Evolutionary conservation across 2,329 filamentous ascomycete species (phyloP).

Genomic region (Balansia obtecta): DNA sequence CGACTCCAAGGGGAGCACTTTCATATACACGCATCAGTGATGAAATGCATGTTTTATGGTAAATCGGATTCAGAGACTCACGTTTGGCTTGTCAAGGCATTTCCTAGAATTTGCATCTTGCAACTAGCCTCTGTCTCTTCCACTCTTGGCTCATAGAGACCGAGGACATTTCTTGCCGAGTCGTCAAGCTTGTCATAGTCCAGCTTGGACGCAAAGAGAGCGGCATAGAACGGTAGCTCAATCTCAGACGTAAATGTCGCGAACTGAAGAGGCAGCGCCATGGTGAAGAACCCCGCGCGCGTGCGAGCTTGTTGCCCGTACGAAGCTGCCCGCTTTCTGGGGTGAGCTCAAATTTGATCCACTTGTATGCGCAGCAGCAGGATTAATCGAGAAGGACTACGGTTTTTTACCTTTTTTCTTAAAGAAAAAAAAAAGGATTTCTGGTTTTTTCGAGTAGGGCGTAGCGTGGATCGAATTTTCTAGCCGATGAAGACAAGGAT

Average conservation of each 20-base stretch:
- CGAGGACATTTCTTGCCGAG: conserved; percentile 74
- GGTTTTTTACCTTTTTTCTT: too few species aligned
- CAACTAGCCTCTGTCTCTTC: conserved; percentile 65
- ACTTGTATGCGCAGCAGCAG: neutral
- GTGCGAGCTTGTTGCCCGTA: neutral
- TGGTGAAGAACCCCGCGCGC: conserved; percentile 29
- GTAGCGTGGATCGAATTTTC: neutral
- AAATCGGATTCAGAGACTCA: conserved; percentile 34
- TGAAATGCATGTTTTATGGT: neutral
- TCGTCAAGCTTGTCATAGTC: conserved; percentile 96
- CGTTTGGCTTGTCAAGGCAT: conserved; percentile 73
- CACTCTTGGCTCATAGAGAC: conserved; percentile 75
- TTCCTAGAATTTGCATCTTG: conserved; percentile 82
- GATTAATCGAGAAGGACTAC: neutral
- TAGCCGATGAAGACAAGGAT: neutral
- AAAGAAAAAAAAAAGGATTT: too few species aligned
- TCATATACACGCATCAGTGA: neutral
- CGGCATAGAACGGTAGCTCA: conserved; percentile 87
- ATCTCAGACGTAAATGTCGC: conserved; percentile 89
- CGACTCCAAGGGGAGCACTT: conserved; percentile 57
- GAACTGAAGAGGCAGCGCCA: conserved; percentile 49
- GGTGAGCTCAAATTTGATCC: neutral
- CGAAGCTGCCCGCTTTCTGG: neutral
- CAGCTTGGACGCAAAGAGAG: conserved; percentile 86
- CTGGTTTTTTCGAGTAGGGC: neutral